Percentiles rank a stretch among this genome's conserved stretches.
phyloP scores from a whole-genome alignment of 139 green algal species.

The Haematococcus lacustris region DNA sequence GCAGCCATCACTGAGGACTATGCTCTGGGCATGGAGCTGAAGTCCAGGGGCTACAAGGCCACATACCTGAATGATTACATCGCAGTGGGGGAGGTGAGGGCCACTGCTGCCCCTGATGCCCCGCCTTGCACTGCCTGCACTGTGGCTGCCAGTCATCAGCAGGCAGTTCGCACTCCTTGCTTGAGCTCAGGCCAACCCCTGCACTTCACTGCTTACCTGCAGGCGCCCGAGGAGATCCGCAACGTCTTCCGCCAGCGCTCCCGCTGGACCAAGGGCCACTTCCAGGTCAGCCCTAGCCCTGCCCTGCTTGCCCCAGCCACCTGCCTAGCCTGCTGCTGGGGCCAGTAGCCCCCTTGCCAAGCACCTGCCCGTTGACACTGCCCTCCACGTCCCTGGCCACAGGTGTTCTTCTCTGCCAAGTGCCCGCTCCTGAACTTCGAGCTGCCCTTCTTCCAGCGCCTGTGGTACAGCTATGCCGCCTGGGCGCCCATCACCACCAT shows the following conservation, averaged over 20 bases:
- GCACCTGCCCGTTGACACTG: no score
- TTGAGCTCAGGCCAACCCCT: no score
- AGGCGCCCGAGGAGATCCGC: constrained; percentile 71
- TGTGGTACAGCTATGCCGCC: constrained; percentile 43
- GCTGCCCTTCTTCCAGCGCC: constrained; percentile 32
- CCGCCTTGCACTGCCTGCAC: no score
- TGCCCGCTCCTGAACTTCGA: constrained; percentile 35
- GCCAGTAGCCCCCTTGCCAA: no score
- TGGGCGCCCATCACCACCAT: constrained; percentile 20
- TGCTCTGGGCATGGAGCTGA: constrained; percentile 40
- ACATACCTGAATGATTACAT: constrained; percentile 23
- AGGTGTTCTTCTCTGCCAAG: constrained; percentile 27
- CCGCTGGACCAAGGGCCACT: constrained; percentile 77
- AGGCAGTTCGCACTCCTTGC: no score
- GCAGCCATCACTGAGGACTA: neutral
- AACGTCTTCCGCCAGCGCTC: constrained; percentile 81
- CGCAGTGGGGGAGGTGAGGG: constrained; percentile 30
- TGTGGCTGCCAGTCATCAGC: no score
- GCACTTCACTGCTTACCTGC: no score
- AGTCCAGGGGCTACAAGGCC: constrained; percentile 14
- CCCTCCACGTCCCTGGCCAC: no score
- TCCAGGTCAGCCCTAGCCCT: no score
- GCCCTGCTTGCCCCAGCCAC: no score
- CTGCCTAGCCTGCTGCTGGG: no score
- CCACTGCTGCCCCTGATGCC: no score